Conservation (phyloP, 257 asterid genomes). For the Fraxinus pennsylvanica region DNA sequence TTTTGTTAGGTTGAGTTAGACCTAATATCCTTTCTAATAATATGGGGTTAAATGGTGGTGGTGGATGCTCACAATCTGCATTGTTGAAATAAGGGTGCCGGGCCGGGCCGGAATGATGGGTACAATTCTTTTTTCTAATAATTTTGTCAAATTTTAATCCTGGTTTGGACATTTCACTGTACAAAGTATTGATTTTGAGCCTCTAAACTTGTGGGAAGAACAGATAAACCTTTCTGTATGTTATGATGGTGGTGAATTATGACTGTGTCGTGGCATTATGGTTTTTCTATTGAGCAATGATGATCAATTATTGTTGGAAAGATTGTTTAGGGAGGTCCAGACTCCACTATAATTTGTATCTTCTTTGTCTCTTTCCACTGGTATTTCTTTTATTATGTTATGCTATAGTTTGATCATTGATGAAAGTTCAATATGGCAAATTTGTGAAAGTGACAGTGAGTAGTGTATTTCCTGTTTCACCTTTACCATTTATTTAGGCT, state of each 20-base stretch:
- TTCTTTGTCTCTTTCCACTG: slow-evolving; percentile 45
- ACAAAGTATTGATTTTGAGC: slow-evolving; percentile 33
- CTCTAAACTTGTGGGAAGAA: slow-evolving; percentile 26
- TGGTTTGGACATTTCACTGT: slow-evolving; percentile 31
- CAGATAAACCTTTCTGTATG: slow-evolving; percentile 11
- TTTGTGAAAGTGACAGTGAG: slow-evolving; percentile 35
- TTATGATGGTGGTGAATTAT: slow-evolving; percentile 37
- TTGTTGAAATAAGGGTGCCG: slow-evolving; percentile 44
- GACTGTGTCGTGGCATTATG: slow-evolving; percentile 45
- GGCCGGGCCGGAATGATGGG: slow-evolving; percentile 28
- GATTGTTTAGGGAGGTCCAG: slow-evolving; percentile 50
- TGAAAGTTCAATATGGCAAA: slow-evolving; percentile 26
- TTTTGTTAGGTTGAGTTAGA: too few species aligned
- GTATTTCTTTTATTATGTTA: slow-evolving; percentile 34
- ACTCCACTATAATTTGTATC: slow-evolving; percentile 50
- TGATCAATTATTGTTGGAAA: slow-evolving; percentile 49
- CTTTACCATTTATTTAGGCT: slow-evolving; percentile 22
- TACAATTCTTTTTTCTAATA: slow-evolving; percentile 20
- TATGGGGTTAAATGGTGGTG: slow-evolving; percentile 45
- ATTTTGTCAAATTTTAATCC: slow-evolving; percentile 9
- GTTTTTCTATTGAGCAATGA: slow-evolving; percentile 50
- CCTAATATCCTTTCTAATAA: too few species aligned
- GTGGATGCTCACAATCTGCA: slow-evolving; percentile 53
- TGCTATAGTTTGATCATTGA: slow-evolving; percentile 16
- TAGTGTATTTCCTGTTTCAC: slow-evolving; percentile 31